Evolutionary conservation across 2,329 filamentous ascomycete species (phyloP).

Genomic region (Fusarium gaditjirri): DNA sequence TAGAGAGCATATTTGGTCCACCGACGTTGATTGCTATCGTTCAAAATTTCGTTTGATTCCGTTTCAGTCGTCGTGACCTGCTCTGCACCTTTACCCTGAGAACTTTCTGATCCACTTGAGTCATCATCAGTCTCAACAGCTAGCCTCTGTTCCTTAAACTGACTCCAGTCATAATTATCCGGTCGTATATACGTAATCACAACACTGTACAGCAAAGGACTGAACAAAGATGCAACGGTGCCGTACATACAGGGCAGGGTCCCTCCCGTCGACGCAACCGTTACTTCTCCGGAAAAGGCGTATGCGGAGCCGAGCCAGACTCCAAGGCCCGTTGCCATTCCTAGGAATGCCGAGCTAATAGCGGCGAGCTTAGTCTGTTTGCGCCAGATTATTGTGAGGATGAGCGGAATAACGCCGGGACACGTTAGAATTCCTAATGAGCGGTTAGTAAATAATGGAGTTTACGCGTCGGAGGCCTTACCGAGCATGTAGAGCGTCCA

Average conservation of each 20-base stretch:
- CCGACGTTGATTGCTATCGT: fast-evolving
- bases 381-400: not conserved
- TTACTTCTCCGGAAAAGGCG: not conserved
- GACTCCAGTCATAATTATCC: not conserved
- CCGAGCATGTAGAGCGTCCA: not conserved
- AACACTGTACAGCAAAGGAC: not conserved
- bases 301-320: slow-evolving; percentile 1
- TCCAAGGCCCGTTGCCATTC: not conserved
- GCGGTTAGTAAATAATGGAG: not conserved
- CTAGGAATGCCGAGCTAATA: not conserved
- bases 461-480: fast-evolving
- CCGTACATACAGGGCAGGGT: slow-evolving; percentile 1
- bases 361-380: not conserved
- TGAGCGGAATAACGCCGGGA: not conserved
- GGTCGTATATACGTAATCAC: not conserved
- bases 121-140: fast-evolving
- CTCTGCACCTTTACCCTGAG: fast-evolving
- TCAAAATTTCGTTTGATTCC: fast-evolving
- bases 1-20: not conserved
- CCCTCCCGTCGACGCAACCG: not conserved
- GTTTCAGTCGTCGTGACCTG: not conserved
- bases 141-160: not conserved
- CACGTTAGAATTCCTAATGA: not conserved
- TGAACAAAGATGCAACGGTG: not conserved
- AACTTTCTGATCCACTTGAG: fast-evolving